Evolutionary conservation across 2,329 filamentous ascomycete genomes (phyloP).

Genomic region (Pseudopyrenochaeta lycopersici): DNA sequence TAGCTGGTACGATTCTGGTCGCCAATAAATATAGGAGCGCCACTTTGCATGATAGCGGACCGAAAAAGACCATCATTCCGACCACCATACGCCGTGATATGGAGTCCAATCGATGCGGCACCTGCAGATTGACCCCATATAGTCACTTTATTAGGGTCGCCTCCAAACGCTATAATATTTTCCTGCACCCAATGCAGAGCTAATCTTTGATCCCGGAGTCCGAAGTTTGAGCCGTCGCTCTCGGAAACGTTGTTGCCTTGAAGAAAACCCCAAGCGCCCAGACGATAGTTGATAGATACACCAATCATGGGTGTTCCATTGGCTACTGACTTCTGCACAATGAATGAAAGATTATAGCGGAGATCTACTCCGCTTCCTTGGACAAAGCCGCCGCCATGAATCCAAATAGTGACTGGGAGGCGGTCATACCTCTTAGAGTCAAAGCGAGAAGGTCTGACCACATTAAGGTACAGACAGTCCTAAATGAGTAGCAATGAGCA

Average conservation of each 20-base stretch:
- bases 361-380: conserved; percentile 28
- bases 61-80: conserved; percentile 45
- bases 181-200: conserved; percentile 61
- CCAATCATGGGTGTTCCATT: conserved; percentile 13
- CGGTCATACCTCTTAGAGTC: too few relatives aligned
- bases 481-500: too few relatives aligned
- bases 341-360: conserved; percentile 14
- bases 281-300: conserved; percentile 35
- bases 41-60: conserved; percentile 44
- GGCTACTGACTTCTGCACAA: conserved; percentile 18
- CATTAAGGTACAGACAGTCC: too few relatives aligned
- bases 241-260: conserved; percentile 28
- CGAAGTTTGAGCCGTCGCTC: conserved; percentile 53
- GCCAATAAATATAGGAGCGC: conserved; percentile 15
- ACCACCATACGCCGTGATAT: conserved; percentile 44
- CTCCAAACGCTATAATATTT: conserved; percentile 63
- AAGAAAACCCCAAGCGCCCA: conserved; percentile 37
- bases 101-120: conserved; percentile 58
- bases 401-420: conserved; percentile 43
- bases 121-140: conserved; percentile 67
- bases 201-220: conserved; percentile 62
- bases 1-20: too few relatives aligned
- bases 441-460: too few relatives aligned
- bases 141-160: conserved; percentile 59
- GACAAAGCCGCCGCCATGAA: conserved; percentile 50